phyloP scores from a whole-genome alignment of 306 rosid species.

The Vigna radiata region DNA sequence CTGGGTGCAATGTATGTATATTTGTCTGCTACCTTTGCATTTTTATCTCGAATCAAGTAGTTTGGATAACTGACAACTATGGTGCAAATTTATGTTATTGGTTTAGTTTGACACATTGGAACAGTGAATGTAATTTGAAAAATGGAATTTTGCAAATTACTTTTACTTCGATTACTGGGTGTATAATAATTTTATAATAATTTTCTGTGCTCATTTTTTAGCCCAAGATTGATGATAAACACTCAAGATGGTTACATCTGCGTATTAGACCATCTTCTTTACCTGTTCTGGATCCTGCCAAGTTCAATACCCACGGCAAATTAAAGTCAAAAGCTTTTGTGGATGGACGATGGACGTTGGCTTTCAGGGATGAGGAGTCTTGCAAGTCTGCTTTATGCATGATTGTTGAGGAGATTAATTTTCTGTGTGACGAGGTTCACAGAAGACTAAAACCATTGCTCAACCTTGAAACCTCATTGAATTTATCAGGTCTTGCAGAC shows the following conservation, averaged over 20 bases:
- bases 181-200: conserved; percentile 9
- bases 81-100: conserved; percentile 11
- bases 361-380: conserved; percentile 81
- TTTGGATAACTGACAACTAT: conserved; percentile 18
- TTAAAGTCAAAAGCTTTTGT: conserved; percentile 68
- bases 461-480: conserved; percentile 55
- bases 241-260: conserved; percentile 85
- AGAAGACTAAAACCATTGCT: conserved; percentile 79
- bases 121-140: conserved; percentile 22
- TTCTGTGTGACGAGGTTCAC: conserved; percentile 69
- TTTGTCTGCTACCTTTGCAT: conserved; percentile 31
- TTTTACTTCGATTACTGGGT: background rate
- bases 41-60: conserved; percentile 25
- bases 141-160: background rate
- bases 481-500: conserved; percentile 43
- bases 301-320: conserved; percentile 50
- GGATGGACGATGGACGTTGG: conserved; percentile 97
- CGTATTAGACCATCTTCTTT: conserved; percentile 83
- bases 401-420: conserved; percentile 67
- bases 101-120: background rate
- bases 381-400: conserved; percentile 71
- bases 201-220: conserved; percentile 49
- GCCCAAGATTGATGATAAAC: conserved; percentile 84
- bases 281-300: conserved; percentile 69
- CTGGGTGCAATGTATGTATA: conserved; percentile 81